Base-by-base conservation (phyloP, 2,329 filamentous ascomycete genomes). In the Trichoderma cornu-damae region DNA sequence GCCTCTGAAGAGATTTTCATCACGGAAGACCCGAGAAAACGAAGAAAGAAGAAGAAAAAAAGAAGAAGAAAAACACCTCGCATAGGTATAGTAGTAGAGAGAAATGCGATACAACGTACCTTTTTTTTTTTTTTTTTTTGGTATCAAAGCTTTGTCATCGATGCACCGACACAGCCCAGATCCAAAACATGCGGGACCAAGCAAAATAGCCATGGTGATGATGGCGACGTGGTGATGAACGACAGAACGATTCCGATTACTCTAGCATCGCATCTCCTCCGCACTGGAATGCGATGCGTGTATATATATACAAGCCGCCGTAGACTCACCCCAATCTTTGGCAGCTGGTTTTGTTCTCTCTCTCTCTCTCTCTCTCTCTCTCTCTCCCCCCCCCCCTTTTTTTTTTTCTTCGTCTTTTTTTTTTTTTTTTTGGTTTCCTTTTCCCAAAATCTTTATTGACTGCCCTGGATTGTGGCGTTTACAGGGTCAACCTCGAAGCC, bases 401-500 rank as follows among this genome's bases (percentile, higher is more conserved):
- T 30, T 9, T 38, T 24, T 12, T 47, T 38, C 24, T 12, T 47
- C n/a, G n/a, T n/a, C n/a, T n/a, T n/a, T 35, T 37, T n/a, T 37
- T 48, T 9, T 9, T 22, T 42, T 18, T 42, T 42, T 42, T 40
- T 20, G 2, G 2, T 20, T 9, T 37, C 1, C 4, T 37, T 37
- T 7, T 37, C 11, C 14, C 16, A 14, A 5, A 9, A 20, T 18
- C 30, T 63, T 69, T 68, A 74, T 67, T 69, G 68, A 67, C 72
- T 74, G 59, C 72, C 72, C 55, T 82, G 75, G 62, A 73, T 71
- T 47, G 73, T 75, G 42, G 80, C 77, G 58, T 73, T 80, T 63
- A 86, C 82, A 56, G 85, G 81, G 68, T 87, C 83, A 68, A 96
- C 85, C 63, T 96, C 90, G 68, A 95, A 83, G 59, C 91, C 90